Evolutionary conservation across 2,329 filamentous ascomycete genomes (phyloP).

Genomic region (Trichoderma asperellum): DNA sequence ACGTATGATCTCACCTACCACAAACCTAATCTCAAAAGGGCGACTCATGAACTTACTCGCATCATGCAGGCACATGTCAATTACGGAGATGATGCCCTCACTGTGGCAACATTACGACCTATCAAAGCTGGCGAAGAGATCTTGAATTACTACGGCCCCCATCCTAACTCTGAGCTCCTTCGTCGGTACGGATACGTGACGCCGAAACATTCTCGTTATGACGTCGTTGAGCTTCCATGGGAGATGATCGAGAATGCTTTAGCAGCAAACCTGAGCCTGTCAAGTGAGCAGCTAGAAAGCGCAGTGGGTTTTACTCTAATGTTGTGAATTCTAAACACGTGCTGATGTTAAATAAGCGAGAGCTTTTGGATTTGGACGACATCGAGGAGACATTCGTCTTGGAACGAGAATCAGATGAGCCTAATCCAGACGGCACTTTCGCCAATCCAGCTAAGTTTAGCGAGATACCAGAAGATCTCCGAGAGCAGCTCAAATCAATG

Average conservation of each 20-base stretch:
- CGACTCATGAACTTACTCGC: not conserved
- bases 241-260: constrained; percentile 56
- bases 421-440: constrained; percentile 54
- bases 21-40: too few species aligned
- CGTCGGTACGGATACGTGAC: constrained; percentile 89
- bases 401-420: constrained; percentile 58
- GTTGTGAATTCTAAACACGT: not conserved
- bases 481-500: constrained; percentile 54
- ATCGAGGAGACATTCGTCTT: constrained; percentile 77
- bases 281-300: constrained; percentile 46
- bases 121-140: constrained; percentile 76
- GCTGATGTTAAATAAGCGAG: constrained; percentile 38
- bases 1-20: constrained; percentile 53
- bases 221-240: constrained; percentile 79
- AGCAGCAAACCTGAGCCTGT: constrained; percentile 44
- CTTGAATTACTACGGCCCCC: constrained; percentile 85
- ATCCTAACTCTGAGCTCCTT: constrained; percentile 80
- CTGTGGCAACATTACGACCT: constrained; percentile 70
- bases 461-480: constrained; percentile 55
- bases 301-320: constrained; percentile 44
- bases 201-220: constrained; percentile 72
- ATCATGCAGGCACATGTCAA: constrained; percentile 55
- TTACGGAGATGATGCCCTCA: constrained; percentile 59
- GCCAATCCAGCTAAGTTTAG: constrained; percentile 44
- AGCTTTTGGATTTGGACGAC: constrained; percentile 63